Conservation (phyloP, 2,329 filamentous ascomycete genomes). For the Trichoderma brevicompactum region DNA sequence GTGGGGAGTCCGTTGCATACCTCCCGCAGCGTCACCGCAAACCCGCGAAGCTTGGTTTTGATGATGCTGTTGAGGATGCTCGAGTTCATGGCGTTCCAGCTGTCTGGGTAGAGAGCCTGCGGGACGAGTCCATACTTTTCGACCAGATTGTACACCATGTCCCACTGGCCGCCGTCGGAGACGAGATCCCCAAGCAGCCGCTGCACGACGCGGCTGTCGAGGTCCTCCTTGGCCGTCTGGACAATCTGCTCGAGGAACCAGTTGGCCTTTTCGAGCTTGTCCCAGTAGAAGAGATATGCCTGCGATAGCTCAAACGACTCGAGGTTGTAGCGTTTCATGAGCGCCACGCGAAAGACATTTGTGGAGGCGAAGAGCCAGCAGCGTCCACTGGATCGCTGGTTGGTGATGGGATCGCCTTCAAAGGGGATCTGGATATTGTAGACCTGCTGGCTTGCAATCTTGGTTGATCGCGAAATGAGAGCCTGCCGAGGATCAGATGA, state of each 20-base stretch:
- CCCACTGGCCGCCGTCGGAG: slow-evolving; percentile 85
- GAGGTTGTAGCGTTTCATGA: slow-evolving; percentile 82
- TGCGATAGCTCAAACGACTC: slow-evolving; percentile 84
- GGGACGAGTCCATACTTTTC: slow-evolving; percentile 88
- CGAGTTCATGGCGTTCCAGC: slow-evolving; percentile 76
- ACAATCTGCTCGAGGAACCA: slow-evolving; percentile 86
- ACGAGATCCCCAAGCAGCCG: slow-evolving; percentile 70
- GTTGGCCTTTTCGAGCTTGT: slow-evolving; percentile 90
- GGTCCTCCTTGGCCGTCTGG: slow-evolving; percentile 69
- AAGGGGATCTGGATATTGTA: slow-evolving; percentile 84
- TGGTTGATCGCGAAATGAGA: slow-evolving; percentile 65
- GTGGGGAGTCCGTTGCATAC: slow-evolving; percentile 47
- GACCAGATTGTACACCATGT: slow-evolving; percentile 87
- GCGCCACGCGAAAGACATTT: slow-evolving; percentile 87
- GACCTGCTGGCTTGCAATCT: slow-evolving; percentile 72
- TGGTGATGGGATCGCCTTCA: slow-evolving; percentile 82
- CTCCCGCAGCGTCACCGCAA: slow-evolving; percentile 72
- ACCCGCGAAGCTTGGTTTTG: slow-evolving; percentile 85
- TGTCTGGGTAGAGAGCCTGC: slow-evolving; percentile 79
- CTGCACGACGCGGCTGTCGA: slow-evolving; percentile 75
- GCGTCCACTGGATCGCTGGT: slow-evolving; percentile 78
- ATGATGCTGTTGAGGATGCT: slow-evolving; percentile 72
- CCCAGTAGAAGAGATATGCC: slow-evolving; percentile 88
- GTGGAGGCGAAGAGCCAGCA: slow-evolving; percentile 93
- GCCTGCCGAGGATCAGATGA: slow-evolving; percentile 68